A percentile compares a stretch with the other conserved stretches of the same genome.
Evolutionary conservation across 2,329 filamentous ascomycete species (phyloP).

Genomic region (Aspergillus aculeatus): DNA sequence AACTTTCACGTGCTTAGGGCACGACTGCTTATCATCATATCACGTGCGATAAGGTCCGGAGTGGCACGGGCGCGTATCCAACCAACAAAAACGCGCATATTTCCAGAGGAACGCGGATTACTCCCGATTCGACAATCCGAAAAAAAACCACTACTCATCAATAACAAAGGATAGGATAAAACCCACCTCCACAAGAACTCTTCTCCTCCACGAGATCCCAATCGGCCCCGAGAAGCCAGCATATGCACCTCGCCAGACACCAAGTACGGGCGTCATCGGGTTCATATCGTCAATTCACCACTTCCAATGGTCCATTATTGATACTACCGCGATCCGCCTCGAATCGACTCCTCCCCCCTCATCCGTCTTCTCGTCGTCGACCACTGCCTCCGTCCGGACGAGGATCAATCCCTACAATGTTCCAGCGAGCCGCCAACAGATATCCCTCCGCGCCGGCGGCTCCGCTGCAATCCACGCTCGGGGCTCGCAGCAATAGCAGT

Average conservation of each 20-base stretch:
- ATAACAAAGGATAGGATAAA: neutral
- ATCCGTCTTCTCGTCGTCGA: neutral
- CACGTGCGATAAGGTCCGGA: neutral
- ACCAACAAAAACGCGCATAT: neutral
- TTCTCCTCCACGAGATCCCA: neutral
- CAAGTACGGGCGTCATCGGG: slow-evolving; percentile 17
- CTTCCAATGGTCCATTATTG: slow-evolving; percentile 19
- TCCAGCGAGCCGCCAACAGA: slow-evolving; percentile 42
- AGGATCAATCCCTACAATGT: slow-evolving; percentile 33
- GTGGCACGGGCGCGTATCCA: neutral
- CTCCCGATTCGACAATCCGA: too few species aligned
- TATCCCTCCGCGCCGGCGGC: slow-evolving; percentile 34
- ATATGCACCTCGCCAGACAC: slow-evolving; percentile 29
- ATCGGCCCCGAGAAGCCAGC: slow-evolving; percentile 1
- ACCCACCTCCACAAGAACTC: neutral
- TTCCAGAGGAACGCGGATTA: too few species aligned
- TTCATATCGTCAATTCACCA: slow-evolving; percentile 22
- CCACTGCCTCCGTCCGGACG: neutral
- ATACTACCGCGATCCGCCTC: slow-evolving; percentile 19
- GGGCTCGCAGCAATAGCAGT: slow-evolving; percentile 25
- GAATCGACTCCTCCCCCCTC: neutral
- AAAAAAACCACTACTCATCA: neutral
- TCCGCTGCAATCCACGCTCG: slow-evolving; percentile 33
- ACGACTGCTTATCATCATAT: neutral
- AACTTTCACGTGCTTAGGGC: neutral